These are phyloP conservation scores for Lophium mytilinum DNA, from an alignment of 495 filamentous ascomycete species.

Conservation along the genomic window DNA sequence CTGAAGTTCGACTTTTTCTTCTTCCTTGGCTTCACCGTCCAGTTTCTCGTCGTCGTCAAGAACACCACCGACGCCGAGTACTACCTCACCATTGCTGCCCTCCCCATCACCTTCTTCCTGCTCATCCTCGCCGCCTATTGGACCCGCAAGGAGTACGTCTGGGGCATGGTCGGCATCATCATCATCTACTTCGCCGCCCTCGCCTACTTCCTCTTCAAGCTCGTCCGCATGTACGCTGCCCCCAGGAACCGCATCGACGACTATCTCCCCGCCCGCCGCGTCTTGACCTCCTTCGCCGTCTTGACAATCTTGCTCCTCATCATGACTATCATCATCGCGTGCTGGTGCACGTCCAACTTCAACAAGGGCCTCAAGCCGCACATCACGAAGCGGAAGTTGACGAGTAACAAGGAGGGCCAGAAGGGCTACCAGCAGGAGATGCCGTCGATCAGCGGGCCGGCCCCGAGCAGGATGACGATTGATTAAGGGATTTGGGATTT, in stretches of 20 bases:
- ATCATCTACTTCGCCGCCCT: constrained; percentile 81
- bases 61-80: constrained; percentile 63
- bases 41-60: constrained; percentile 89
- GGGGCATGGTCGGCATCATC: constrained; percentile 70
- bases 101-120: constrained; percentile 84
- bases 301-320: constrained; percentile 85
- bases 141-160: constrained; percentile 70
- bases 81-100: constrained; percentile 75
- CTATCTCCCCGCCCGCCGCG: constrained; percentile 68
- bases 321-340: constrained; percentile 80
- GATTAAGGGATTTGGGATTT: constrained; percentile 44
- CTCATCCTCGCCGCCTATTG: constrained; percentile 76
- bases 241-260: constrained; percentile 31
- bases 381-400: constrained; percentile 55
- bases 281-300: constrained; percentile 85
- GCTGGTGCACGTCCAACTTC: constrained; percentile 85
- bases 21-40: constrained; percentile 96
- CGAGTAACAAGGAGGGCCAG: constrained; percentile 59
- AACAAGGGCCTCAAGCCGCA: constrained; percentile 82
- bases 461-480: constrained; percentile 77
- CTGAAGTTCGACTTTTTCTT: constrained; percentile 99
- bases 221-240: constrained; percentile 82
- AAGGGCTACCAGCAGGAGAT: constrained; percentile 53
- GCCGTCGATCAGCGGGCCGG: constrained; percentile 43
- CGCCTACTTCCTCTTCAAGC: constrained; percentile 97